Conservation (phyloP, 306 rosid genomes). For the Gastrolobium bilobum region DNA sequence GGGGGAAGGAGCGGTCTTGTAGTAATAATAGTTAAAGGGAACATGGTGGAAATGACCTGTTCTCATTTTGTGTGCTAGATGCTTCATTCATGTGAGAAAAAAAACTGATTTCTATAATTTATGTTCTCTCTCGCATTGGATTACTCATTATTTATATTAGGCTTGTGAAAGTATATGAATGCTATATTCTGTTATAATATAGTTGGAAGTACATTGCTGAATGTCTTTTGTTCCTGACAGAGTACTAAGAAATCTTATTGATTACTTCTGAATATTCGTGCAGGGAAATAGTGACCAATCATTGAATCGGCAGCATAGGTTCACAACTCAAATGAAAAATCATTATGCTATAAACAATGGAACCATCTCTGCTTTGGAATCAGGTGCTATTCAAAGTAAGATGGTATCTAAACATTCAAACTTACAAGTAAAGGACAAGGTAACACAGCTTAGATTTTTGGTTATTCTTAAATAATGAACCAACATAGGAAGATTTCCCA, state of each 20-base stretch:
- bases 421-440: constrained; percentile 69
- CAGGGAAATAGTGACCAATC: constrained; percentile 80
- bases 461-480: constrained; percentile 24
- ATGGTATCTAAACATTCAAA: constrained; percentile 60
- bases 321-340: constrained; percentile 64
- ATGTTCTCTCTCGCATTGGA: neutral
- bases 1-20: neutral
- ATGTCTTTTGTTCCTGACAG: constrained; percentile 11
- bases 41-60: neutral
- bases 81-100: neutral
- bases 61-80: neutral
- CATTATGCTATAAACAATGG: constrained; percentile 68
- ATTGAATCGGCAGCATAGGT: constrained; percentile 66
- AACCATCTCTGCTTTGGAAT: constrained; percentile 58
- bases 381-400: constrained; percentile 56
- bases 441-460: constrained; percentile 60
- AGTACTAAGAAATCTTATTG: constrained; percentile 21
- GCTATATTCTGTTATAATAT: constrained; percentile 19
- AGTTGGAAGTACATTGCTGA: constrained; percentile 23
- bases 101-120: constrained; percentile 13
- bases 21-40: neutral
- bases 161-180: neutral
- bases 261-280: constrained; percentile 44
- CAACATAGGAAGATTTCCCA: constrained; percentile 38
- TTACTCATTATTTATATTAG: constrained; percentile 9